Base-by-base conservation (phyloP, 2,329 filamentous ascomycete species). In the Colletotrichum lupini region DNA sequence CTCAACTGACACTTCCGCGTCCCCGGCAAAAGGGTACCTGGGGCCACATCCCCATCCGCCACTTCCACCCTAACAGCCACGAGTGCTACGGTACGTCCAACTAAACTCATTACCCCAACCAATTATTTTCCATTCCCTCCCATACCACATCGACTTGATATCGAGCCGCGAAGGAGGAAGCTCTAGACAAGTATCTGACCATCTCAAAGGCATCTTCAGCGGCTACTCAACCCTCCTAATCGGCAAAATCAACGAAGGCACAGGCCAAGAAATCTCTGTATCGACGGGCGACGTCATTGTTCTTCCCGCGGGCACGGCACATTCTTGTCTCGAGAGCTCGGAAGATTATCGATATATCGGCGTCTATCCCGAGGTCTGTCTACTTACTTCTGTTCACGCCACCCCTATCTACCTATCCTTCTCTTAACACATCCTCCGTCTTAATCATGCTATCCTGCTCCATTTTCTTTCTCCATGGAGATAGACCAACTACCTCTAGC, bases 21-120 rank as follows among this genome's bases (percentile, higher is more conserved):
- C 5, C 16, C 19, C 16, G 19, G 19, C 4, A 49, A 49, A 22
- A 60, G 58, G 58, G 58, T 28, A 46, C 75, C 4, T 77, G 76
- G 74, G 76, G 76, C 6, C 74, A 76, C 37, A 77, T 77, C 67
- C 73, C 64, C 12, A 76, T 75, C 32, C 69, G 74, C 19, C 77
- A 77, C 61, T 77, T 77, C 63, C 76, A 78, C 22, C 77, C 76
- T 2, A 77, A 78, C 28, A 74, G 64, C 22, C 77, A 77, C 56
- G 77, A 78, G 55, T 78, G 76, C 35, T 78, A 78, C 32, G 77
- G 77, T 76, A 53, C n/a, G 68, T 24, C 9, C 9, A 8, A 8
- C 28, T 2, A 16, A n/a, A 14, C 12, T 19, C 30, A 37, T 22
- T 19, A 8, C 14, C 42, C 42, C 16, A 1, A 49, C 5, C 3